Base-by-base conservation (phyloP, 345 rosid genomes). In the Eucalyptus erythrocorys region DNA sequence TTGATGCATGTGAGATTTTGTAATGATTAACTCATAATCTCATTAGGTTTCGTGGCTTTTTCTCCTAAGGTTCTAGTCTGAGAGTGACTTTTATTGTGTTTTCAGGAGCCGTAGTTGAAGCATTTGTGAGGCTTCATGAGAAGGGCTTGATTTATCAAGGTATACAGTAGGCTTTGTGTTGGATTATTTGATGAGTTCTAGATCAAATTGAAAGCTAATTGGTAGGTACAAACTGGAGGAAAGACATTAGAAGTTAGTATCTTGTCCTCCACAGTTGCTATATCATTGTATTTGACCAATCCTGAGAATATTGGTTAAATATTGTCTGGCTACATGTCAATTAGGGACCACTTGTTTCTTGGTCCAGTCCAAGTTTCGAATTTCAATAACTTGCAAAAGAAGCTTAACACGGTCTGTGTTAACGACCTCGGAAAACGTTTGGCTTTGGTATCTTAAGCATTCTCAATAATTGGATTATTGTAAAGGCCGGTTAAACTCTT, bases 91-190 rank as follows among this genome's bases (percentile, higher is more conserved):
- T 47, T 85, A 86, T 86, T 88, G 90, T 91, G 15, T n/a, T 48
- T 93, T 88, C 94, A 97, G 99, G 96, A 88, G 98, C 99, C 86
- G 99, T 97, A 68, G 87, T 91, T 57, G 99, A 97, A 94, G 99
- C 99, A 5, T 97, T 97, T 93, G 92, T 96, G 90, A 94, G 92
- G 92, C 99, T 97, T 91, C 98, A 97, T 66, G 96, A 96, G 89
- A 97, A 96, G 93, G 99, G 99, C 40, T 94, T 97, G 89, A 96
- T 97, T 90, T 97, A 97, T 91, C 98, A 94, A 96, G 99, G 99
- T 95, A 91, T 61, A 53, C 12, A 21, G 17, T 7, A 53, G 15
- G 32, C 37, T 82, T 32, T 55, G 45, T 50, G 19, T 53, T 13
- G 48, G 34, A 86, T 30, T 79, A 53, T 32, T 45, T n/a, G 32